Evolutionary conservation across 2,329 filamentous ascomycete genomes (phyloP).

Genomic region (Sporothrix pseudoabietina): DNA sequence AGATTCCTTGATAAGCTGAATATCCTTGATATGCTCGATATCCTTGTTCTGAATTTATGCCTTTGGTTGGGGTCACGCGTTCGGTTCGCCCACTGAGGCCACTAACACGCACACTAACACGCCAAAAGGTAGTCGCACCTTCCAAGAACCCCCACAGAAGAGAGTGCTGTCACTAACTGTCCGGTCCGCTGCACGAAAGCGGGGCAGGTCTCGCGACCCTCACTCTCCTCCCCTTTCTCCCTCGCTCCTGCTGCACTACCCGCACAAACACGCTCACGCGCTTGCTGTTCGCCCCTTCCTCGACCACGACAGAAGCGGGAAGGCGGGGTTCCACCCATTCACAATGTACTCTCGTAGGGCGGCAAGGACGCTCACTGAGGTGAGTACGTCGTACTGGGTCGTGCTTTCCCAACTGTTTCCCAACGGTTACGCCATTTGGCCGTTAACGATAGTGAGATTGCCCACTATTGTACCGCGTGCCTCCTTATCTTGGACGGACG

Average conservation of each 20-base stretch:
- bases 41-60: too few species aligned
- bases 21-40: not conserved
- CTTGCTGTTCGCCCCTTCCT: slow-evolving; percentile 16
- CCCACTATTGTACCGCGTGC: slow-evolving; percentile 18
- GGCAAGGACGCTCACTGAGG: not conserved
- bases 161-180: slow-evolving; percentile 7
- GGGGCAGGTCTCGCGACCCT: slow-evolving; percentile 12
- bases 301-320: slow-evolving; percentile 15
- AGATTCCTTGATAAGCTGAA: not conserved
- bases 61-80: not conserved
- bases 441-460: slow-evolving; percentile 13
- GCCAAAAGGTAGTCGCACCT: not conserved
- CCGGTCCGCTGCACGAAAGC: slow-evolving; percentile 22
- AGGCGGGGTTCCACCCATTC: slow-evolving; percentile 22
- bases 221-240: not conserved
- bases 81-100: not conserved
- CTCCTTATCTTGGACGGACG: slow-evolving; percentile 24
- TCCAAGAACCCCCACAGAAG: not conserved
- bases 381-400: not conserved
- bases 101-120: not conserved
- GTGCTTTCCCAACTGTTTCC: not conserved
- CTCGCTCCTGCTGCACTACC: not conserved
- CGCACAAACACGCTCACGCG: slow-evolving; percentile 6
- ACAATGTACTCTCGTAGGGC: slow-evolving; percentile 5
- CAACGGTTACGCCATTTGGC: slow-evolving; percentile 18